Evolutionary conservation across 371 early-diverging fungal species (phyloP).

Genomic region (Batkoa obscura): DNA sequence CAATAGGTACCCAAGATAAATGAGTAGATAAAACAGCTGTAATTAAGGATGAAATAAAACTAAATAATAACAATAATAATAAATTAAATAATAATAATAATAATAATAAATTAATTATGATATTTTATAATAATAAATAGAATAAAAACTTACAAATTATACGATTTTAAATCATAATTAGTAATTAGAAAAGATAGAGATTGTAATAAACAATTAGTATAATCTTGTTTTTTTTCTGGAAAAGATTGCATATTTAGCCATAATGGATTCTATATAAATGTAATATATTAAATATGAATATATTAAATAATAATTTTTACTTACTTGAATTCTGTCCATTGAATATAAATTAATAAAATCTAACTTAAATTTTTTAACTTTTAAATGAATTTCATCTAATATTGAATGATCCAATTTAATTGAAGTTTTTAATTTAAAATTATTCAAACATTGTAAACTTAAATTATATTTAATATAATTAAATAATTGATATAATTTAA

Average conservation of each 20-base stretch:
- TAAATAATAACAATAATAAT: slow-evolving; percentile 9
- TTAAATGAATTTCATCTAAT: too few relatives aligned
- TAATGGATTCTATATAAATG: slow-evolving; percentile 23
- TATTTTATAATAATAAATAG: too few relatives aligned
- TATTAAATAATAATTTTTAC: slow-evolving; percentile 26
- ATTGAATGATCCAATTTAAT: too few relatives aligned
- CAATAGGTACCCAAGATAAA: slow-evolving; percentile 40
- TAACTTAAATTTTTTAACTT: too few relatives aligned
- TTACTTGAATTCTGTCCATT: slow-evolving; percentile 31
- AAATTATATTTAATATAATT: too few relatives aligned
- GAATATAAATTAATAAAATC: too few relatives aligned
- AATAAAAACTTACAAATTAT: slow-evolving; percentile 17
- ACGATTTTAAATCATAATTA: slow-evolving; percentile 17
- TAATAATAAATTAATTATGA: too few relatives aligned
- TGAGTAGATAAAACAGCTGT: slow-evolving; percentile 34
- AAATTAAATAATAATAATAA: too few relatives aligned
- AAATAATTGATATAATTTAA: slow-evolving; percentile 32
- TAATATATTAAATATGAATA: background rate
- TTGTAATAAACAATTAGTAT: slow-evolving; percentile 22
- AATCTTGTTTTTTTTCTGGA: slow-evolving; percentile 25
- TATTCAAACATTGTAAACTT: too few relatives aligned
- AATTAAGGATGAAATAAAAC: slow-evolving; percentile 26
- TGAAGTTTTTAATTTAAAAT: too few relatives aligned
- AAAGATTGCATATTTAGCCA: slow-evolving; percentile 46
- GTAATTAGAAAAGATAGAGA: slow-evolving; percentile 27